Conservation (phyloP, 2,329 filamentous ascomycete genomes). For the Metarhizium brunneum region DNA sequence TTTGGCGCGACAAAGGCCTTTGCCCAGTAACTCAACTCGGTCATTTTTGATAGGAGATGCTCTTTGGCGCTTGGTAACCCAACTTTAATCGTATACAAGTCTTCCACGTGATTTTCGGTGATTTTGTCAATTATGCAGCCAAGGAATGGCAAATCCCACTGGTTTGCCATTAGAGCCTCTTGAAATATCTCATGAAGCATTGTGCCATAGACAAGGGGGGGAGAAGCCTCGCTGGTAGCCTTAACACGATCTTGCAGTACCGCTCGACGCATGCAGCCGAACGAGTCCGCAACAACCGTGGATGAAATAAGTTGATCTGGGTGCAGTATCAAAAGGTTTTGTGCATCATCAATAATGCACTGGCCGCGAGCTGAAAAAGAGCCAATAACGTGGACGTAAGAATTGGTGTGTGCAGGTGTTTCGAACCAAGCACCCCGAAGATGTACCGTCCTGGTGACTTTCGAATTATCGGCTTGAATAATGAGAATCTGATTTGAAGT, state of each 20-base stretch:
- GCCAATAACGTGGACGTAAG: conserved; percentile 82
- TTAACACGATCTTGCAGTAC: conserved; percentile 94
- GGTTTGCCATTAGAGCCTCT: conserved; percentile 72
- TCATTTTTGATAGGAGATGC: conserved; percentile 75
- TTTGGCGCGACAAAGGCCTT: conserved; percentile 64
- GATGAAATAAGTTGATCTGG: conserved; percentile 93
- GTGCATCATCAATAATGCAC: conserved; percentile 73
- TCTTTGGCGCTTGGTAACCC: conserved; percentile 63
- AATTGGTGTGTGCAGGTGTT: conserved; percentile 62
- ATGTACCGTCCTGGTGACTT: conserved; percentile 56
- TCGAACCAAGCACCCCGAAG: conserved; percentile 83
- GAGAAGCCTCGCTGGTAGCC: conserved; percentile 69
- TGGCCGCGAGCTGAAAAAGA: conserved; percentile 59
- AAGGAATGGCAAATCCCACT: conserved; percentile 67
- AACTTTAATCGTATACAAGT: conserved; percentile 79
- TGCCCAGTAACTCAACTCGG: conserved; percentile 76
- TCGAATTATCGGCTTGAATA: conserved; percentile 70
- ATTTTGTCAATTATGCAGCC: conserved; percentile 56
- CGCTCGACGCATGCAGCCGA: conserved; percentile 80
- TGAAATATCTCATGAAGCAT: conserved; percentile 95
- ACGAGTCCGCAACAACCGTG: conserved; percentile 93
- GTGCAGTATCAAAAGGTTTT: conserved; percentile 82
- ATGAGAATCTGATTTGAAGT: conserved; percentile 53
- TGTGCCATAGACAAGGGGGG: conserved; percentile 82
- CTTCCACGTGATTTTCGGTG: conserved; percentile 73